phyloP scores from a whole-genome alignment of 352 stramenopile species.

The Globisporangium viniferum region DNA sequence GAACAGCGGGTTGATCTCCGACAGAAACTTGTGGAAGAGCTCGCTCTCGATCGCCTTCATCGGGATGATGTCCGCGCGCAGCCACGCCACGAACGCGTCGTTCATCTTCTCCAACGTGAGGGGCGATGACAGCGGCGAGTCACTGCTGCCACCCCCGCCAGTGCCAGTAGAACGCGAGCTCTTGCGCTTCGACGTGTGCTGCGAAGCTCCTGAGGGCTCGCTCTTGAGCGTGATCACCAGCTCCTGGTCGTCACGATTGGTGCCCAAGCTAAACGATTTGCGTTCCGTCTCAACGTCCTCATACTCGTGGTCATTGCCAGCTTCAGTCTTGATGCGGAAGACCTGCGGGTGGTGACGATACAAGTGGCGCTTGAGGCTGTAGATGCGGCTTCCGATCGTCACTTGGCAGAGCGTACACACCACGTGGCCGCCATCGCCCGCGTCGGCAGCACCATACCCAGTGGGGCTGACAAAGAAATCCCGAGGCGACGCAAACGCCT shows the following conservation, averaged over 20 bases:
- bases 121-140: not conserved
- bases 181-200: conserved; percentile 1
- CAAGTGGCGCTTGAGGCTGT: conserved; percentile 48
- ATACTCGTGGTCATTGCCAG: not conserved
- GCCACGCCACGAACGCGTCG: conserved; percentile 40
- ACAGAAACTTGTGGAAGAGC: conserved; percentile 35
- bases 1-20: conserved; percentile 37
- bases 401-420: conserved; percentile 48
- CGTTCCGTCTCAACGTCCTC: not conserved
- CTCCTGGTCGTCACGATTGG: not conserved
- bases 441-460: conserved; percentile 13
- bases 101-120: conserved; percentile 15
- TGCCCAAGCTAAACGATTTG: not conserved
- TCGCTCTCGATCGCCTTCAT: conserved; percentile 37
- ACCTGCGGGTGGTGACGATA: conserved; percentile 43
- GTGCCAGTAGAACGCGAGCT: not conserved
- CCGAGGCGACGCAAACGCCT: conserved; percentile 37
- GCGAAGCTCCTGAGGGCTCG: not conserved
- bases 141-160: not conserved
- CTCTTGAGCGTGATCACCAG: conserved; percentile 20
- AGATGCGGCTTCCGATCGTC: conserved; percentile 40
- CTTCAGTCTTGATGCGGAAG: conserved; percentile 24
- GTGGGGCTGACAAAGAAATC: conserved; percentile 43
- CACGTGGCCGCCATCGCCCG: conserved; percentile 19
- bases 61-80: conserved; percentile 42